These are phyloP conservation scores for Penicillium verrucosum DNA, from an alignment of 2,329 filamentous ascomycete genomes.

Conservation along the genomic window DNA sequence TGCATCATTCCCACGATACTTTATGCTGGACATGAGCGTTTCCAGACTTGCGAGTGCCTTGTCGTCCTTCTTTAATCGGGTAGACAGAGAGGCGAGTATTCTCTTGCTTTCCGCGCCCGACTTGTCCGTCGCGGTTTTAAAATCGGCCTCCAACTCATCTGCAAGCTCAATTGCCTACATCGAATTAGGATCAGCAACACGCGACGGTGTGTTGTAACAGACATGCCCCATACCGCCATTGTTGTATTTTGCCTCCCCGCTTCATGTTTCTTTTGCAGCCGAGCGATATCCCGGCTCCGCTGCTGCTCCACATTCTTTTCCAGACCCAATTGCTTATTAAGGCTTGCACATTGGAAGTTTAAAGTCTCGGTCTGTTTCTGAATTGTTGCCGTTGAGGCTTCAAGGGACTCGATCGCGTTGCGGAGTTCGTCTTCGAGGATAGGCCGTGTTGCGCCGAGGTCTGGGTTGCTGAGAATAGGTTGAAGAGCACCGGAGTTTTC, in stretches of 20 bases:
- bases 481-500: constrained; percentile 32
- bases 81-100: constrained; percentile 33
- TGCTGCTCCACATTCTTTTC: constrained; percentile 24
- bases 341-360: constrained; percentile 30
- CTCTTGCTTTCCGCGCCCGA: constrained; percentile 32
- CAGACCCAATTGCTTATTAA: constrained; percentile 27
- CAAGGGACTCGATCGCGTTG: constrained; percentile 34
- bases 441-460: constrained; percentile 34
- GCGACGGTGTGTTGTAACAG: not conserved
- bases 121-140: constrained; percentile 33
- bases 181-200: constrained; percentile 17
- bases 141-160: constrained; percentile 31
- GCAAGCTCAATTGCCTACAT: constrained; percentile 37
- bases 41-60: constrained; percentile 32
- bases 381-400: constrained; percentile 37
- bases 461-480: constrained; percentile 26
- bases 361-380: constrained; percentile 35
- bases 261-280: constrained; percentile 36
- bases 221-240: constrained; percentile 30
- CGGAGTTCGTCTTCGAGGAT: constrained; percentile 40
- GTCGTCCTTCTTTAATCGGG: constrained; percentile 39
- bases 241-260: constrained; percentile 33
- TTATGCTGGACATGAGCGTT: constrained; percentile 26
- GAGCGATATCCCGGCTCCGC: constrained; percentile 27
- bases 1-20: constrained; percentile 30